Conservation (phyloP, 139 green algal species). For the Limnomonas spitsbergensis region DNA sequence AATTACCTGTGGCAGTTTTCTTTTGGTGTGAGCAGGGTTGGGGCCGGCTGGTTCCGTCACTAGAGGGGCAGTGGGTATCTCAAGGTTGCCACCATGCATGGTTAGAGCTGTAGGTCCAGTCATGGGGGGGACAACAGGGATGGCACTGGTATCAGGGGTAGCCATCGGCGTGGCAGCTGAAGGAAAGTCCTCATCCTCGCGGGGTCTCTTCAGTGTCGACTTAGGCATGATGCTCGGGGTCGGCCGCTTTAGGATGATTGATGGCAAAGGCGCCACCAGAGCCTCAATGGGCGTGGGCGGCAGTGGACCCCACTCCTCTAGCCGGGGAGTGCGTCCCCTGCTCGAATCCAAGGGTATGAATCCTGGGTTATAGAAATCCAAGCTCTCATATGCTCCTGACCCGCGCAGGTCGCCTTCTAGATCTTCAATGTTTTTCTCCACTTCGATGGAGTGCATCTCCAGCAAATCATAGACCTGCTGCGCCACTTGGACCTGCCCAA, state of each 20-base stretch:
- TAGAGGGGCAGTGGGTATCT: no score
- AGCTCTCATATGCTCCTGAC: neutral
- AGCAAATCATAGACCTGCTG: conserved; percentile 68
- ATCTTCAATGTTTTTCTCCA: conserved; percentile 60
- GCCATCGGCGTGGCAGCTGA: no score
- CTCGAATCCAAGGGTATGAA: conserved; percentile 2
- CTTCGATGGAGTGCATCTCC: conserved; percentile 54
- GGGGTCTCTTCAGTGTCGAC: neutral
- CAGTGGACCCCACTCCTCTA: conserved; percentile 13
- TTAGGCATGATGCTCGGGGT: neutral
- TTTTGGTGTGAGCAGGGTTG: no score
- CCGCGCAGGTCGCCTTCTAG: conserved; percentile 47
- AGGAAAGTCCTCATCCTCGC: neutral
- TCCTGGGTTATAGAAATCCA: conserved; percentile 8
- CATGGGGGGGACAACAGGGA: no score
- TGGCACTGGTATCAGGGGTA: no score
- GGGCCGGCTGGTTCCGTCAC: no score
- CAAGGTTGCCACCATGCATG: no score
- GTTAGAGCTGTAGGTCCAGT: no score
- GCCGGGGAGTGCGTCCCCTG: conserved; percentile 1
- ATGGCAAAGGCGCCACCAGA: neutral
- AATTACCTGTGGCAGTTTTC: no score
- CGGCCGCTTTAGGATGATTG: neutral
- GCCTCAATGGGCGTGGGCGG: neutral
- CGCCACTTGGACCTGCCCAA: conserved; percentile 37